Base-by-base conservation (phyloP, 805 yeast species). In the Kazachstania kunashirensis region DNA sequence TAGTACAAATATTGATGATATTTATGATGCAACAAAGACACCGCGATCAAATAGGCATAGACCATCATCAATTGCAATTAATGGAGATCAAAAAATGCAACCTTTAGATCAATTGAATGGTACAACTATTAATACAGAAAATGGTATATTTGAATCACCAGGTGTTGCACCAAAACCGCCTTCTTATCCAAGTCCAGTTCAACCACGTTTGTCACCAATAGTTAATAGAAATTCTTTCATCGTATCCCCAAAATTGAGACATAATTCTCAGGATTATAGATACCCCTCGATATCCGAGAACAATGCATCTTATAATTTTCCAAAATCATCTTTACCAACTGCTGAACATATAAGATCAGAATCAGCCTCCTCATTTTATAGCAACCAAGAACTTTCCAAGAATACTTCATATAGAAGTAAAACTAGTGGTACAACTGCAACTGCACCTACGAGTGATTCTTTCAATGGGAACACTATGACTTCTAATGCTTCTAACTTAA, bases 101-200 rank as follows among this genome's bases (percentile, higher is more conserved):
- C 20, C 36, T 9, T 37, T 41, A 17, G 39, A 37, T 4, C 37
- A 34, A 28, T 18, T 40, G 18, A 39, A 38, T 7, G 44, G 39
- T 13, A 24, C 36, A 16, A 39, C 42, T 6, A 41, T 42, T 13
- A 29, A 12, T 11, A 31, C 57, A 29, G 23, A 40, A 13, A 29
- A 39, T 11, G 42, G 33, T 7, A 26, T 44, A 14, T 79, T 78
- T 50, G 59, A 67, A 23, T 78, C 84, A 0, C 84, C 85, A n/a
- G 67, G 85, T 53, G 75, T 63, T 47, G 83, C 85, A 0, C 86
- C 86, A 2, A 69, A 68, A 36, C 84, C 85, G 2, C 85, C 85
- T 3, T 48, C 66, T 1, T 59, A 55, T 23, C 65, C 67, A 29
- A 61, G 66, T 19, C 69, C 70, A 4, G 60, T 63, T 7, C 61